Evolutionary conservation across 2,329 filamentous ascomycete species (phyloP).

Genomic region (Elsinoe necatrix): DNA sequence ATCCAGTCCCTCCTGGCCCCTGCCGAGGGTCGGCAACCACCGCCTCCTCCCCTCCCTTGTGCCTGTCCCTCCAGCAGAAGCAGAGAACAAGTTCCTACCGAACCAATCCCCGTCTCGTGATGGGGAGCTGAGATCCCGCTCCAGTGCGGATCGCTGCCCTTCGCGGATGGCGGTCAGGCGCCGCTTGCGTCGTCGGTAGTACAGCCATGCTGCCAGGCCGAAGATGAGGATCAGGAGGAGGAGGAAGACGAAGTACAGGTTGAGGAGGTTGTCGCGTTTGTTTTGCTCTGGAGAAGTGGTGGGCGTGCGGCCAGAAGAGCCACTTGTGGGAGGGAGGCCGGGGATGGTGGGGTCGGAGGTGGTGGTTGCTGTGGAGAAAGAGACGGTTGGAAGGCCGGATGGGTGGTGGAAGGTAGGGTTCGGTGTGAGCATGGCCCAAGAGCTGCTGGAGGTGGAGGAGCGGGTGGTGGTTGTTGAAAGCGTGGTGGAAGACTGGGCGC

Average conservation of each 20-base stretch:
- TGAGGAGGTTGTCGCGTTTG: constrained; percentile 28
- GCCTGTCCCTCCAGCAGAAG: neutral
- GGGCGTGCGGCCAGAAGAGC: neutral
- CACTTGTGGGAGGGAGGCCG: neutral
- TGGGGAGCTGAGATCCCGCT: constrained; percentile 28
- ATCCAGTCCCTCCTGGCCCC: constrained; percentile 50
- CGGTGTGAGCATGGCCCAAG: neutral
- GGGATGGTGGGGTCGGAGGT: constrained; percentile 13
- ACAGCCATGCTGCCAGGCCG: constrained; percentile 36
- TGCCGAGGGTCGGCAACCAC: constrained; percentile 22
- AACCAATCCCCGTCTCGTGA: constrained; percentile 16
- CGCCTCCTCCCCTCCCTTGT: constrained; percentile 18
- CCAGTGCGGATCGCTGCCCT: constrained; percentile 28
- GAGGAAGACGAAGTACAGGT: constrained; percentile 51
- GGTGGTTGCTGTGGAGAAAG: neutral
- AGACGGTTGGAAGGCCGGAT: neutral
- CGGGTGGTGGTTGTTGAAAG: neutral
- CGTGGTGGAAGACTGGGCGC: neutral
- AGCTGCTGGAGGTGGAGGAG: neutral
- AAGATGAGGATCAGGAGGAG: constrained; percentile 43
- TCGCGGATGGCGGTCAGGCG: constrained; percentile 18
- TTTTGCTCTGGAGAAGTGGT: neutral
- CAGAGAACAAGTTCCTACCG: neutral
- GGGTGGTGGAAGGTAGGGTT: constrained; percentile 3
- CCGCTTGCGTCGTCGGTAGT: constrained; percentile 37